These are phyloP conservation scores for Cladosporium sp. DNA, from an alignment of 2,329 filamentous ascomycete species.

Conservation along the genomic window DNA sequence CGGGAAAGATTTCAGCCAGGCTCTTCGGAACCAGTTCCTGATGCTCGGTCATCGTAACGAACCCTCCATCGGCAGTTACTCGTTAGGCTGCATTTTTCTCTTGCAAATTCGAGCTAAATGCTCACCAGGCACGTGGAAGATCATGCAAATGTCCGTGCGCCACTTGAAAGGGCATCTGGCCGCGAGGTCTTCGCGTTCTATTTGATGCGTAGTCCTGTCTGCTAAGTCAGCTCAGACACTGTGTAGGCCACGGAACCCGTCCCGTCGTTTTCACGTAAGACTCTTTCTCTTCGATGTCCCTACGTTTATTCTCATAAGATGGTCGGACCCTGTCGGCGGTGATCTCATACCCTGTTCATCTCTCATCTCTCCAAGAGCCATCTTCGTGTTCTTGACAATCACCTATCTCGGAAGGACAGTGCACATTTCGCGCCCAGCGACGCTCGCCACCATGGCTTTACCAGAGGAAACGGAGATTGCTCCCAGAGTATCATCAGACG, in stretches of 20 bases:
- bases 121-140: not conserved
- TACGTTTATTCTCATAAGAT: not conserved
- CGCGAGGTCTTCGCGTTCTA: not conserved
- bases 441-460: not conserved
- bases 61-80: not conserved
- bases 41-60: not conserved
- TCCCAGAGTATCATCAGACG: not conserved
- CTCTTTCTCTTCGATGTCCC: not conserved
- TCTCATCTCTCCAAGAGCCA: not conserved
- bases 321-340: not conserved
- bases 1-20: too few species aligned
- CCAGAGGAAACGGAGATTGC: slow-evolving; percentile 1
- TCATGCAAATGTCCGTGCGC: not conserved
- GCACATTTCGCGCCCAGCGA: not conserved
- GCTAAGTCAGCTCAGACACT: not conserved
- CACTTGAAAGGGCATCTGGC: not conserved
- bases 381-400: not conserved
- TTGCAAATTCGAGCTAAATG: not conserved
- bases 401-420: not conserved
- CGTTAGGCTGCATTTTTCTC: not conserved
- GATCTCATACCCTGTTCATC: not conserved
- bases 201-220: not conserved
- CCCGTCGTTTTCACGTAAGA: too few species aligned
- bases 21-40: not conserved
- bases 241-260: too few species aligned